Conservation (phyloP, 495 filamentous ascomycete species). For the Tuber umbilicatum region DNA sequence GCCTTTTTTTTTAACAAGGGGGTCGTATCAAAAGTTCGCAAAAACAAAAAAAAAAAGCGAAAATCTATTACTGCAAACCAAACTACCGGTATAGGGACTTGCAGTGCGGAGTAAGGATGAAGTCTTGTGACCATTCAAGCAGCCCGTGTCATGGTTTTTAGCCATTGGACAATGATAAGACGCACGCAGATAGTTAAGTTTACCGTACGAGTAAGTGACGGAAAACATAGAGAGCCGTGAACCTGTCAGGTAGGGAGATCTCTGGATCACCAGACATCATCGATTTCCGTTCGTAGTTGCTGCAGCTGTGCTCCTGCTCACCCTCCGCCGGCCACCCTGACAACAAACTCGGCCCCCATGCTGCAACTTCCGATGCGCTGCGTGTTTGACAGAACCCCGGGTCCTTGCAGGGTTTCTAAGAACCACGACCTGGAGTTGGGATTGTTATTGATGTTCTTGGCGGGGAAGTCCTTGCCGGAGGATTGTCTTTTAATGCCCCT, state of each 20-base stretch:
- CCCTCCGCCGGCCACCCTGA: background rate
- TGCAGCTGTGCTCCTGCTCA: background rate
- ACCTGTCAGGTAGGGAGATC: background rate
- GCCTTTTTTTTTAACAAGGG: background rate
- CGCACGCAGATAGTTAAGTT: background rate
- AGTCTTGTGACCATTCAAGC: conserved; percentile 1
- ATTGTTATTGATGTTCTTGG: background rate
- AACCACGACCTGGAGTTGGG: background rate
- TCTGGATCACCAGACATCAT: background rate
- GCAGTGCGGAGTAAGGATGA: conserved; percentile 2
- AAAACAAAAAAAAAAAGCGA: background rate
- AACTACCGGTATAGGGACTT: background rate
- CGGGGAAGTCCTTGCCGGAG: background rate
- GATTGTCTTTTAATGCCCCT: background rate
- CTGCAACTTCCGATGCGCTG: conserved; percentile 3
- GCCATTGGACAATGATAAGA: conserved; percentile 1
- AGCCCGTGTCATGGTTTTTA: background rate
- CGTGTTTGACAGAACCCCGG: background rate
- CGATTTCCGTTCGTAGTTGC: background rate
- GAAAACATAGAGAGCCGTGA: background rate
- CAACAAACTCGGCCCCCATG: background rate
- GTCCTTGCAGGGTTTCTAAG: background rate
- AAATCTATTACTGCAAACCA: background rate
- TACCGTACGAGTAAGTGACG: background rate
- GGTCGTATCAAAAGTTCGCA: background rate